phyloP scores from a whole-genome alignment of 75 land plant genomes.

The Larix kaempferi region DNA sequence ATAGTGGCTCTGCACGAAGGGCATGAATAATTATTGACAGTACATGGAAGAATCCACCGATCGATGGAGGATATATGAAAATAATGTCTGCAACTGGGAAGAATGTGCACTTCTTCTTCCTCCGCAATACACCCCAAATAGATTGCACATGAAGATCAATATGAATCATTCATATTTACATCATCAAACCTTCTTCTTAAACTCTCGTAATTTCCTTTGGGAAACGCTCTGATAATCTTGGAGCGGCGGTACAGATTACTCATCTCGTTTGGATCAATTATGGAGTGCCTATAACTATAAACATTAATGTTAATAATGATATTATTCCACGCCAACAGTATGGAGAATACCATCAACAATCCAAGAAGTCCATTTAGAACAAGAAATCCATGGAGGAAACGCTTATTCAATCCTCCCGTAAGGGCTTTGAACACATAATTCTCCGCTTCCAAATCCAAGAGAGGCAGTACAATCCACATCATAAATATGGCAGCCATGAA shows the following conservation, averaged over 20 bases:
- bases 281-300: too few species aligned
- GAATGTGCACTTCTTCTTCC: neutral
- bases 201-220: neutral
- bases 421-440: too few species aligned
- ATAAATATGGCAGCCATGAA: too few species aligned
- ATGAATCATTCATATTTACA: neutral
- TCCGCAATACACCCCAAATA: neutral
- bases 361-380: too few species aligned
- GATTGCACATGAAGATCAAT: neutral
- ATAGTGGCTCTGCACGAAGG: neutral
- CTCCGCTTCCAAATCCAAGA: too few species aligned
- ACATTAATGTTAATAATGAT: too few species aligned
- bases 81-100: neutral
- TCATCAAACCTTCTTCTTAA: neutral
- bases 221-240: neutral
- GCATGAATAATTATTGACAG: neutral
- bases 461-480: too few species aligned
- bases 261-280: too few species aligned
- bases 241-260: neutral
- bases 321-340: too few species aligned
- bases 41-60: neutral
- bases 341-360: too few species aligned
- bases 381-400: too few species aligned
- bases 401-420: too few species aligned
- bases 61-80: neutral